A percentile compares a stretch with the other conserved stretches of the same genome.
phyloP scores from a whole-genome alignment of 257 asterid species.

The Eustoma russellianum region DNA sequence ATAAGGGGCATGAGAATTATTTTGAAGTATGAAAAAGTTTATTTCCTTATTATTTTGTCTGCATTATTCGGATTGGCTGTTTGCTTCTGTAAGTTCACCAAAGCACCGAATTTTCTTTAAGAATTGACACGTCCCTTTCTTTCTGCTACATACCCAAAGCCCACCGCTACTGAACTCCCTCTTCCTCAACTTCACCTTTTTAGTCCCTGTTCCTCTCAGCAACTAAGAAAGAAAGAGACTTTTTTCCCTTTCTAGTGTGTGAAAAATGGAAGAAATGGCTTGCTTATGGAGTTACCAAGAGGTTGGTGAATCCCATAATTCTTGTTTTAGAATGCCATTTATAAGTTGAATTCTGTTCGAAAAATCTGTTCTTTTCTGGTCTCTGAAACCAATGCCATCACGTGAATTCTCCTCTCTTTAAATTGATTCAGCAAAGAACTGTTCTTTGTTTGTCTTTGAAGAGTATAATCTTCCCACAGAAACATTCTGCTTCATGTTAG shows the following conservation, averaged over 20 bases:
- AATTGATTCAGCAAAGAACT: too few relatives aligned
- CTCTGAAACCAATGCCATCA: neutral
- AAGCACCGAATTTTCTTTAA: conserved; percentile 8
- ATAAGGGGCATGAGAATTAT: neutral
- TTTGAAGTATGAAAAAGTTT: conserved; percentile 5
- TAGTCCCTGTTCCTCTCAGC: conserved; percentile 7
- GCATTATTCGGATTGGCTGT: conserved; percentile 20
- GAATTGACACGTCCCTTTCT: neutral
- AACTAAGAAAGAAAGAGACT: neutral
- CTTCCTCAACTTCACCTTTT: conserved; percentile 2
- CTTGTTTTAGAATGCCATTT: conserved; percentile 4
- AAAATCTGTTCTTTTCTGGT: neutral
- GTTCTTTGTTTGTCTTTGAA: too few relatives aligned
- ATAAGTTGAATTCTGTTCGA: neutral
- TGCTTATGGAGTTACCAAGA: conserved; percentile 52
- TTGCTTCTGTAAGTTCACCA: conserved; percentile 8
- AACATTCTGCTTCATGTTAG: too few relatives aligned
- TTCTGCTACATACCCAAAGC: conserved; percentile 33
- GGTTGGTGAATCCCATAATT: conserved; percentile 28
- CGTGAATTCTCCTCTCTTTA: too few relatives aligned
- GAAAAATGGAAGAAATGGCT: conserved; percentile 50
- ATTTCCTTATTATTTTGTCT: neutral
- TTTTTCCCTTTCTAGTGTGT: neutral
- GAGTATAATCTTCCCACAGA: too few relatives aligned
- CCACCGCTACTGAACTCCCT: conserved; percentile 24